Evolutionary conservation across 768 basidiomycete species (phyloP), one percentile per base, ranked within the genome.

Genomic region (Amanita thiersii): DNA sequence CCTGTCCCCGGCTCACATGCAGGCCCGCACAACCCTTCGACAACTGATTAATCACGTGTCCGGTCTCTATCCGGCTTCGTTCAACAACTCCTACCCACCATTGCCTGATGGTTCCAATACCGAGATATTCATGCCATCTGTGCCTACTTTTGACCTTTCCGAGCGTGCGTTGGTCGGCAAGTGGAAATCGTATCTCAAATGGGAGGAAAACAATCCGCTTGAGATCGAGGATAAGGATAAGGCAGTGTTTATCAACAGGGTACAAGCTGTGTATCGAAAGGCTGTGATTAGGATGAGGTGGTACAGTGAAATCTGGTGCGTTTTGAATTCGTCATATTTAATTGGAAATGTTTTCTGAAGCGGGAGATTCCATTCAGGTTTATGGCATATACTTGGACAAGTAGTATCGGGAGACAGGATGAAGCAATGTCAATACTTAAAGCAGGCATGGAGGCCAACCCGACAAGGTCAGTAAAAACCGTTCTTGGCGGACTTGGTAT

Each of bases 191-290:
- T 98, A 97, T 57, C 64, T 98, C 26, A 91, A 91, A 52, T 97
- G 87, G 86, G 94, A 99, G 60, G 89, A 94, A 59, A 73, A 73
- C 50, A 97, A 99, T 55, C 94, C 92, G 1, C 73, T 97, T 39
- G 89, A 91, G 59, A 77, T 98, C 29, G 90, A 93, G 48, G 86
- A 87, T 39, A 82, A 79, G 54, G 90, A 94, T 51, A 72, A 74
- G 46, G 61, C 68, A 1, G 71, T 72, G 5, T 60, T 96, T 28
- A 69, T 81, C 36, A 70, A 68, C 4, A 73, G 96, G 18, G 69
- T 98, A 8, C 79, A 81, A 52, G 78, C 81, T 33, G 86, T 88
- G 14, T 90, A 96, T 57, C 73, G 83, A 49, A 91, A 94, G 61
- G 92, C 91, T 7, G 67, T 96, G 37, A 81, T 87, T 37, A 77